Evolutionary conservation across 1,284 basidiomycete species (phyloP).

Genomic region (Puccinia coronata): DNA sequence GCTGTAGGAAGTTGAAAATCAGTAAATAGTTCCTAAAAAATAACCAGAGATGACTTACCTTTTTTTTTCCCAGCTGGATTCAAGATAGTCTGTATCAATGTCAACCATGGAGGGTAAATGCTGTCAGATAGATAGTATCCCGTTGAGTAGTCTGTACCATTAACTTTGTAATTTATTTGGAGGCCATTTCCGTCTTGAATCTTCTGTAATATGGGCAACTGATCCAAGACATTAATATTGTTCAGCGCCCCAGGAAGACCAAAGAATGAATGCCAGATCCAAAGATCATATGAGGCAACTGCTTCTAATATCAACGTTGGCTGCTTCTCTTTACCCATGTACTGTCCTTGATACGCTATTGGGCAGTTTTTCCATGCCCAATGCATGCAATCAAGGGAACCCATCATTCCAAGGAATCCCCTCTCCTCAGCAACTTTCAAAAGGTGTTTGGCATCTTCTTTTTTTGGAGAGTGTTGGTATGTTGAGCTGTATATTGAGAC

Average conservation of each 20-base stretch:
- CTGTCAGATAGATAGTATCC: not conserved
- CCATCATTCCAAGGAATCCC: not conserved
- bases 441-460: too few relatives aligned
- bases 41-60: too few relatives aligned
- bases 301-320: constrained; percentile 9
- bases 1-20: too few relatives aligned
- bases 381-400: constrained; percentile 13
- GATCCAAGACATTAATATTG: not conserved
- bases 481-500: too few relatives aligned
- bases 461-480: too few relatives aligned
- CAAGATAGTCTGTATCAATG: not conserved
- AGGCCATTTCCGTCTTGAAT: not conserved
- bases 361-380: constrained; percentile 14
- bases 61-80: too few relatives aligned
- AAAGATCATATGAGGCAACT: not conserved
- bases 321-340: not conserved
- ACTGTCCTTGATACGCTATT: not conserved
- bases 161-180: not conserved
- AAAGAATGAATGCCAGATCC: constrained; percentile 23
- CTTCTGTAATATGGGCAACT: not conserved
- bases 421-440: too few relatives aligned
- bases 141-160: not conserved
- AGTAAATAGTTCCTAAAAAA: too few relatives aligned
- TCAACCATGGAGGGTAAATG: not conserved
- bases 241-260: not conserved